Conservation (phyloP, 148 eudicot species). For the Silene conica region DNA sequence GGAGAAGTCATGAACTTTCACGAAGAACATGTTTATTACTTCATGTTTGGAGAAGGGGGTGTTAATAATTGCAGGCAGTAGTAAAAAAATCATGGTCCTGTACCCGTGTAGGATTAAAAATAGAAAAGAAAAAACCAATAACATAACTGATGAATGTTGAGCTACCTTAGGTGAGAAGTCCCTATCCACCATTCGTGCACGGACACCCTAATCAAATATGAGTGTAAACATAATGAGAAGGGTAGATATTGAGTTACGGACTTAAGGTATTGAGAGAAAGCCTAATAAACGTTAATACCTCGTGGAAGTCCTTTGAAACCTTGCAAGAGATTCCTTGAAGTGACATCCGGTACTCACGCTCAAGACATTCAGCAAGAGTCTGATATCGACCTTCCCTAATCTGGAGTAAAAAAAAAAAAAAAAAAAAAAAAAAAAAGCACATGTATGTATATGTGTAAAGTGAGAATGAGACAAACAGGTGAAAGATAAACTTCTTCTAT, state of each 20-base stretch:
- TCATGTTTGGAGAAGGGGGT: not conserved
- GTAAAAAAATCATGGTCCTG: not conserved
- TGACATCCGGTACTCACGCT: conserved; percentile 84
- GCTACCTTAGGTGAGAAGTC: conserved; percentile 85
- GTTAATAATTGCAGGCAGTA: not conserved
- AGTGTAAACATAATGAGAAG: conserved; percentile 6
- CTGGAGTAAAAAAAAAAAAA: conserved; percentile 26
- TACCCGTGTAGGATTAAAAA: not conserved
- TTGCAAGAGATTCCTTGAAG: conserved; percentile 57
- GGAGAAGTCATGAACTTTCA: not conserved
- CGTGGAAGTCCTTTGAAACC: conserved; percentile 58
- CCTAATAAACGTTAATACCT: conserved; percentile 43
- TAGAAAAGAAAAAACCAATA: not conserved
- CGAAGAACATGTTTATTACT: not conserved
- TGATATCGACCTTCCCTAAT: conserved; percentile 88
- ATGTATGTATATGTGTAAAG: not conserved
- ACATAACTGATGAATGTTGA: not conserved
- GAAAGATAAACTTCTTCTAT: not conserved
- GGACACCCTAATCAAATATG: conserved; percentile 53
- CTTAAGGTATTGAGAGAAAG: not conserved
- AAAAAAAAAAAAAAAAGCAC: not conserved
- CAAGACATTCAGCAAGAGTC: conserved; percentile 74
- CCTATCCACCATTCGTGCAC: conserved; percentile 75
- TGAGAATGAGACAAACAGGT: not conserved
- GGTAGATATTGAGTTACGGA: not conserved